Conservation (phyloP, 495 filamentous ascomycete species). For the Gamarada debralockiae region DNA sequence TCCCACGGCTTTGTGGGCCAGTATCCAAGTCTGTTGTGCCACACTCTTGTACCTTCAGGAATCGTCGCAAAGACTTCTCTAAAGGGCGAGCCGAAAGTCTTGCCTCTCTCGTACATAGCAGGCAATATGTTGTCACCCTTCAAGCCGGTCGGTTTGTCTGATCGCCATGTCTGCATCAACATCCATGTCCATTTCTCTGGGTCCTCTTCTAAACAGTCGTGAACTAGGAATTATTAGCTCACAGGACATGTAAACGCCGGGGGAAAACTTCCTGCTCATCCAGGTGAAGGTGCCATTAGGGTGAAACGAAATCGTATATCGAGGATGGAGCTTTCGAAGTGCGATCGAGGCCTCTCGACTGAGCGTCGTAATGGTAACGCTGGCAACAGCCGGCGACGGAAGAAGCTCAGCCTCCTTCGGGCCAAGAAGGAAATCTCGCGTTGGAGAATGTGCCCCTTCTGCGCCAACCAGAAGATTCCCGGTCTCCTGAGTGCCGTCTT, state of each 20-base stretch:
- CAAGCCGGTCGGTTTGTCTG: slow-evolving; percentile 10
- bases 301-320: slow-evolving; percentile 26
- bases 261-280: slow-evolving; percentile 12
- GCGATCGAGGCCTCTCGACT: slow-evolving; percentile 20
- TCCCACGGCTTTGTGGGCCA: slow-evolving; percentile 35
- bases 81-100: slow-evolving; percentile 19
- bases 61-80: slow-evolving; percentile 19
- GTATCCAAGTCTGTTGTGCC: slow-evolving; percentile 20
- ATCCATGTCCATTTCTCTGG: slow-evolving; percentile 25
- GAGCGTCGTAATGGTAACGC: slow-evolving; percentile 14
- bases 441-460: slow-evolving; percentile 38
- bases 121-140: slow-evolving; percentile 8
- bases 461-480: slow-evolving; percentile 38
- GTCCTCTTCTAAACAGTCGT: slow-evolving; percentile 17
- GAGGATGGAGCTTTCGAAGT: slow-evolving; percentile 26
- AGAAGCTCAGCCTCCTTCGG: slow-evolving; percentile 24
- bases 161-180: slow-evolving; percentile 21
- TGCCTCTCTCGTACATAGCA: slow-evolving; percentile 6
- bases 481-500: slow-evolving; percentile 32
- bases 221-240: slow-evolving; percentile 8
- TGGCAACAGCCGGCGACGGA: slow-evolving; percentile 11
- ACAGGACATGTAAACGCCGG: background rate
- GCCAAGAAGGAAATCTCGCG: slow-evolving; percentile 34
- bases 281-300: slow-evolving; percentile 27
- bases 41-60: slow-evolving; percentile 14